Evolutionary conservation across 192 early-diverging fungal species (phyloP), one percentile per base, ranked within the genome.

Genomic region (Coemansia asiatica): DNA sequence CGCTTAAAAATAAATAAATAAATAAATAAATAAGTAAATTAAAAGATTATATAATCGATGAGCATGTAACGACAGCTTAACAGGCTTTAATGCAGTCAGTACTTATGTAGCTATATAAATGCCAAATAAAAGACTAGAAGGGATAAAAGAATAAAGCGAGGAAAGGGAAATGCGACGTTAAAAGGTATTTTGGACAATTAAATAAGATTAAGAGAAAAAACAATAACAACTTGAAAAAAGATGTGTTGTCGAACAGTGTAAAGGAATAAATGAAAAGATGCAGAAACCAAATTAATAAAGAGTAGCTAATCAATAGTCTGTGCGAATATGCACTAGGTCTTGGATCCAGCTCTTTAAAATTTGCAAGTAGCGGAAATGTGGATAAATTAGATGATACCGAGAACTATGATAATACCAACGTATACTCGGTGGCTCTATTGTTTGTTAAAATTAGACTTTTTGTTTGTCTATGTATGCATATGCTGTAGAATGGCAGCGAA

Each of bases 261-360:
- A 22, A 13, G 19, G 54, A 29, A 2, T 16, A 29, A n/a, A 56
- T 12, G 28, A 21, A 56, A n/a, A n/a, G n/a, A 56, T 56, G 54
- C 54, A 56, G 26, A 16, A 16, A 27, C 27, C 26, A 29, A 29
- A 19, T n/a, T n/a, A 15, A 18, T n/a, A 29, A 18, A 31, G 28
- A 56, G 28, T 8, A 56, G 54, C 54, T 31, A 56, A 26, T 56
- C 40, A 15, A 15, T 44, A 44, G 40, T 44, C 40, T 56, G 54
- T 56, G 54, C 54, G 54, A 56, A 56, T 56, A 56, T 56, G 54
- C 54, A 56, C 13, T 27, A 56, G 28, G 54, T 16, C 54, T 56
- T 29, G 26, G 18, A 29, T 56, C 12, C 15, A 44, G 16, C 40
- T 44, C 40, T 44, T 44, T 16, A 18, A 44, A 6, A 13, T 44